Evolutionary conservation across 2,329 filamentous ascomycete genomes (phyloP).

Genomic region (Arthroderma sp.): DNA sequence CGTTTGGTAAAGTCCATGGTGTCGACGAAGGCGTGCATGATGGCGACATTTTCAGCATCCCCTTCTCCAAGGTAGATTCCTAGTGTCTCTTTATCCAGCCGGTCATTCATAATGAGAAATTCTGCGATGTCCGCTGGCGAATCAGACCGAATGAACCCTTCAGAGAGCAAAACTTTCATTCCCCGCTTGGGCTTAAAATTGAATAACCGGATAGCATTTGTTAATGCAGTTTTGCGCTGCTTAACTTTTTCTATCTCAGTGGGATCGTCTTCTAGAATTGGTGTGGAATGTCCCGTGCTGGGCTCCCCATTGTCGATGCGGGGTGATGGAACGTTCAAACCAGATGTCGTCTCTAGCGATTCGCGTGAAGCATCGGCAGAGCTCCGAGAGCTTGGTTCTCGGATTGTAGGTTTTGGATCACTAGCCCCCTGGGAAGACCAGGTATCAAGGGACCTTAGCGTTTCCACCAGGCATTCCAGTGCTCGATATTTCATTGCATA

Average conservation of each 20-base stretch:
- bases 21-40: slow-evolving; percentile 97
- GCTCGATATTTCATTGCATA: slow-evolving; percentile 85
- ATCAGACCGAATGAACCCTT: slow-evolving; percentile 75
- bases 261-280: slow-evolving; percentile 72
- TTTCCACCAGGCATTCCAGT: slow-evolving; percentile 76
- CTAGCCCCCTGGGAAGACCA: slow-evolving; percentile 64
- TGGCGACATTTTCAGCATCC: slow-evolving; percentile 83
- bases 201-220: slow-evolving; percentile 79
- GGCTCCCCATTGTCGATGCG: slow-evolving; percentile 43
- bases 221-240: slow-evolving; percentile 80
- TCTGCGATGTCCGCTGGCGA: slow-evolving; percentile 67
- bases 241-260: slow-evolving; percentile 91
- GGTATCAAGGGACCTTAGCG: slow-evolving; percentile 76
- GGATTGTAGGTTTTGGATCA: slow-evolving; percentile 26
- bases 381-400: slow-evolving; percentile 22
- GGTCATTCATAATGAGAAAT: slow-evolving; percentile 70
- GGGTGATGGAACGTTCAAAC: slow-evolving; percentile 44
- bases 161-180: slow-evolving; percentile 66
- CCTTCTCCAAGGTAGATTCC: slow-evolving; percentile 93
- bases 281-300: slow-evolving; percentile 49
- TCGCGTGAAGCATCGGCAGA: slow-evolving; percentile 52
- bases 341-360: slow-evolving; percentile 54
- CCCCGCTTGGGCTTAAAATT: slow-evolving; percentile 97
- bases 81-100: slow-evolving; percentile 78
- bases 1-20: slow-evolving; percentile 84